Evolutionary conservation across 306 rosid genomes (phyloP), one percentile per base, ranked within the genome.

Genomic region (Rubus parviflorus): DNA sequence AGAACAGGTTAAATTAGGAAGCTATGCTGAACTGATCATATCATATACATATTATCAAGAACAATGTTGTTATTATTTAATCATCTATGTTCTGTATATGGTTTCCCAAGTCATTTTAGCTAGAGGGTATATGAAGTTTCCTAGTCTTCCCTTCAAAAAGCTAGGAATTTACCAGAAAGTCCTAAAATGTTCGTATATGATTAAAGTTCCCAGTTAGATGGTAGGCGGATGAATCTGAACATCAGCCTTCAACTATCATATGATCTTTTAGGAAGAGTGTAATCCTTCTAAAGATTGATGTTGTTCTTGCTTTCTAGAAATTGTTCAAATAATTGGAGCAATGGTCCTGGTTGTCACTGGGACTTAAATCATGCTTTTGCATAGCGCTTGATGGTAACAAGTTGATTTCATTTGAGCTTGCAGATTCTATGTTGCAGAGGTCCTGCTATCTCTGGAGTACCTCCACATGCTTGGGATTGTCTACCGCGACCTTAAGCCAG

Each of bases 381-480:
- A 60, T 70, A 47, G 75, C 23, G 10, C 46, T 66, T 71, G 66
- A 58, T 41, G 37, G 74, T 80, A 70, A 70, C 66, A 45, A 43
- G 68, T 70, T 83, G 38, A 57, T 71, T 86, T 58, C 46, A 14
- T 62, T 41, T 56, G 79, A 72, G 79, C 77, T 82, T 87, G 93
- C 95, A 94, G 98, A 81, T 94, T 94, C 80, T 94, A 94, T 70
- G 97, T 94, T 60, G 98, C 97, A 47, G 98, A 94, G 87, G 97
- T 94, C 71, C 88, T 94, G 30, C 90, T 94, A 66, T 84, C 98
- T 41, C 35, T 94, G 87, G 98, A 94, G 78, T 94, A 94, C 83
- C 93, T 94, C 60, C 98, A 94, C 87, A 94, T 94, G 98, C 98
- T 94, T 71, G 98, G 98, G 78, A 94, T 94, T 80, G 97, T 94